phyloP scores from a whole-genome alignment of 2,329 filamentous ascomycete genomes.

The Dactylellina parvicollis region DNA sequence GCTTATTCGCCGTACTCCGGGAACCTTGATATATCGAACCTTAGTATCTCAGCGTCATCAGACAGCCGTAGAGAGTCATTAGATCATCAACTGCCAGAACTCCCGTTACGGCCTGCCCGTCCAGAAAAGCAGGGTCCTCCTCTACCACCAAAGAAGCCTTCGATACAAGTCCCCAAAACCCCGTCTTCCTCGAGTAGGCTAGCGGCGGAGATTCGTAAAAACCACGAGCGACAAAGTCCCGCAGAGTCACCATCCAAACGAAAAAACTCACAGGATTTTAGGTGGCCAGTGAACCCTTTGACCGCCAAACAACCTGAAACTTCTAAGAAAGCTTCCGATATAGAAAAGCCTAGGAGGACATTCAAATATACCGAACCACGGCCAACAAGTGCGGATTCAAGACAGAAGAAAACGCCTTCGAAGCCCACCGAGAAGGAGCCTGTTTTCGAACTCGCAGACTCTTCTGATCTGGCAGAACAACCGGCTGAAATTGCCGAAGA shows the following conservation, averaged over 20 bases:
- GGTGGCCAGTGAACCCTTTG: conserved; percentile 39
- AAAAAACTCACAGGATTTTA: conserved; percentile 39
- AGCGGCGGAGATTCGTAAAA: conserved; percentile 7
- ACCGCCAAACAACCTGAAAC: conserved; percentile 25
- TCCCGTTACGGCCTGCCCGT: conserved; percentile 16
- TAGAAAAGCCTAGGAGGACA: conserved; percentile 17
- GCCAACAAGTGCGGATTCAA: conserved; percentile 11
- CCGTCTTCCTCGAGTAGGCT: neutral
- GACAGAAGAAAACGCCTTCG: conserved; percentile 9
- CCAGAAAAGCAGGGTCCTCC: conserved; percentile 17
- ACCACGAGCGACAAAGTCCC: neutral
- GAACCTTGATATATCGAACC: conserved; percentile 39
- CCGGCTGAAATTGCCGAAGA: conserved; percentile 61
- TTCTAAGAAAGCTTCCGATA: conserved; percentile 10
- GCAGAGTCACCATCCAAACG: conserved; percentile 13
- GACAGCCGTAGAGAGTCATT: neutral
- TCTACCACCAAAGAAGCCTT: conserved; percentile 39
- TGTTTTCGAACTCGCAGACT: conserved; percentile 57
- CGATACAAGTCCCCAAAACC: conserved; percentile 18
- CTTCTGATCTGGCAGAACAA: conserved; percentile 63
- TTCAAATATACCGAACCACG: conserved; percentile 22
- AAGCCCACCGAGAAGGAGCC: conserved; percentile 34
- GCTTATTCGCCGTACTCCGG: conserved; percentile 32
- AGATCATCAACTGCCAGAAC: conserved; percentile 9
- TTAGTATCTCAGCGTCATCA: conserved; percentile 21